These are phyloP conservation scores for Fraxinus excelsior DNA, from an alignment of 257 asterid genomes.

Conservation along the genomic window DNA sequence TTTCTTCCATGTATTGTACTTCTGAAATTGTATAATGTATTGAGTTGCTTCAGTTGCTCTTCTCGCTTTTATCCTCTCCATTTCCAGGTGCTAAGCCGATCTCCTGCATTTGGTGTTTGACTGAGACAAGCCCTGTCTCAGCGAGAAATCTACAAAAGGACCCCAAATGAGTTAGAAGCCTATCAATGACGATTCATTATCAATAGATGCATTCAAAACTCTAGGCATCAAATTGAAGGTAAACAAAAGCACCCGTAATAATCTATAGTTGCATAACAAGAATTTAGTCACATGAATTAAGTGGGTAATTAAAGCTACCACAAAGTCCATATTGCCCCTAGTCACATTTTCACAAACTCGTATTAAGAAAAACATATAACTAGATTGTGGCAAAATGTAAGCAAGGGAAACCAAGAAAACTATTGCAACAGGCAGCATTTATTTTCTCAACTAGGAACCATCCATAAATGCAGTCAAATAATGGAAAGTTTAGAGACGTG, in stretches of 20 bases:
- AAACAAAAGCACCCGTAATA: neutral
- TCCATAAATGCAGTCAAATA: neutral
- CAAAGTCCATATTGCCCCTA: constrained; percentile 1
- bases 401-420: neutral
- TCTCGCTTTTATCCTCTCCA: constrained; percentile 42
- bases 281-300: neutral
- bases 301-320: neutral
- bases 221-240: neutral
- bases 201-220: neutral
- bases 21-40: constrained; percentile 21
- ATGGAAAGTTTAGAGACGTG: neutral
- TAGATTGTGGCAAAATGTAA: neutral
- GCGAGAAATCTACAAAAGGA: constrained; percentile 65
- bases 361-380: neutral
- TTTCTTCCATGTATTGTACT: neutral
- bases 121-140: constrained; percentile 84
- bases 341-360: constrained; percentile 1
- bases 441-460: neutral
- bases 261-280: neutral
- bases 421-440: neutral
- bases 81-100: constrained; percentile 62
- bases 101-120: constrained; percentile 83
- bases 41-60: constrained; percentile 41
- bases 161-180: constrained; percentile 10
- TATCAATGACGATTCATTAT: neutral